These are phyloP conservation scores for Alternaria angustiovoidea DNA, from an alignment of 2,329 filamentous ascomycete genomes.

Conservation along the genomic window DNA sequence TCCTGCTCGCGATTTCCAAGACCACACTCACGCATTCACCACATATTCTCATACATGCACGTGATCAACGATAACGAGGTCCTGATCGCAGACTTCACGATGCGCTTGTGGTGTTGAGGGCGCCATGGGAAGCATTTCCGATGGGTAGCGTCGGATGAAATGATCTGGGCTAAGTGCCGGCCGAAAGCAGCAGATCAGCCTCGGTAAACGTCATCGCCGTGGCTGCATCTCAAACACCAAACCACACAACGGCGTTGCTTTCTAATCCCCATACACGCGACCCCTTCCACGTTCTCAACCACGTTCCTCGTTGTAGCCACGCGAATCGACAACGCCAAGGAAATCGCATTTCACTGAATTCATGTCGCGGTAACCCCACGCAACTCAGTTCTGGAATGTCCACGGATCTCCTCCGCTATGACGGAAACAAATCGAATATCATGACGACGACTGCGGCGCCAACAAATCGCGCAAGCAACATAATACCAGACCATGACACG, in stretches of 20 bases:
- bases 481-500: slow-evolving; percentile 60
- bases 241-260: slow-evolving; percentile 18
- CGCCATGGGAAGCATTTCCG: slow-evolving; percentile 13
- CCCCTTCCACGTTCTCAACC: not conserved
- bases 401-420: slow-evolving; percentile 49
- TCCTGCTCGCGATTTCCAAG: not conserved
- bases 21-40: not conserved
- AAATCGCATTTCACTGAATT: slow-evolving; percentile 5
- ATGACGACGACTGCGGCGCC: slow-evolving; percentile 45
- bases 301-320: not conserved
- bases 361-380: slow-evolving; percentile 35
- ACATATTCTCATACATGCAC: not conserved
- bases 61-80: not conserved
- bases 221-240: slow-evolving; percentile 7
- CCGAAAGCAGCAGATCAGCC: slow-evolving; percentile 17
- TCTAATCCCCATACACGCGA: slow-evolving; percentile 14
- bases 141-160: slow-evolving; percentile 19
- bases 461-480: slow-evolving; percentile 25
- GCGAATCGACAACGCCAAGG: not conserved
- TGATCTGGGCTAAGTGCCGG: slow-evolving; percentile 1
- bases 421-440: slow-evolving; percentile 40
- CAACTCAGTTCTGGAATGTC: slow-evolving; percentile 46
- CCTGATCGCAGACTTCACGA: not conserved
- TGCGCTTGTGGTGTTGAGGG: not conserved
- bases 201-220: slow-evolving; percentile 23